Evolutionary conservation across 2,329 filamentous ascomycete species (phyloP).

Genomic region (Colletotrichum filicis): DNA sequence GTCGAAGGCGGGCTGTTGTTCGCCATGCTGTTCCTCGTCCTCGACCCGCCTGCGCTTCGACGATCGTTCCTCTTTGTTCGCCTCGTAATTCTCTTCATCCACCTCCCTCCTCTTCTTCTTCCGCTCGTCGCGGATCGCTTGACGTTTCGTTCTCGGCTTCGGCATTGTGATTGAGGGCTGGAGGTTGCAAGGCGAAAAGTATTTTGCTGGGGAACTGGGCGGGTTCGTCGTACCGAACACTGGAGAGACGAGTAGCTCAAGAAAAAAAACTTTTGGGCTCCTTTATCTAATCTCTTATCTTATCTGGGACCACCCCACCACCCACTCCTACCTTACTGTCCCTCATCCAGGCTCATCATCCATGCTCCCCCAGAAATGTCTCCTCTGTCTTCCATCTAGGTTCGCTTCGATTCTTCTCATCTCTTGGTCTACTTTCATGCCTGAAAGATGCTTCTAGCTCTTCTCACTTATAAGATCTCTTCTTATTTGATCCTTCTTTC

Average conservation of each 20-base stretch:
- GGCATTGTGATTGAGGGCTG: conserved; percentile 47
- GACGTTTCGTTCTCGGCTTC: conserved; percentile 56
- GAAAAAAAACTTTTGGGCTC: conserved; percentile 21
- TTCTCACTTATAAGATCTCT: not conserved
- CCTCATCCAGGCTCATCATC: not conserved
- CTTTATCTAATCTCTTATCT: conserved; percentile 39
- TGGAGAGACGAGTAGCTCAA: not conserved
- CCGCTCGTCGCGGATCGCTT: conserved; percentile 50
- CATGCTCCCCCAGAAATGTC: not conserved
- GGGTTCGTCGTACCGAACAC: not conserved
- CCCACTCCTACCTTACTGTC: not conserved
- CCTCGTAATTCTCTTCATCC: conserved; percentile 34
- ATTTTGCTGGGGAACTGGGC: conserved; percentile 4
- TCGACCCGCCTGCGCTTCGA: conserved; percentile 38
- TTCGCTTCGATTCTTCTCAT: not conserved
- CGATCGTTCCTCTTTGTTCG: conserved; percentile 35
- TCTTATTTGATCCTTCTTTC: not conserved
- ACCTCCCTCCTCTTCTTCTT: conserved; percentile 51
- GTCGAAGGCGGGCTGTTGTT: conserved; percentile 35
- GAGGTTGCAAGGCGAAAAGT: not conserved
- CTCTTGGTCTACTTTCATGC: no score
- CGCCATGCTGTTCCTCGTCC: conserved; percentile 37
- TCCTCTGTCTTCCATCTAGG: not conserved
- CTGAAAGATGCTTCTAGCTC: not conserved
- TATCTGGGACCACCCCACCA: conserved; percentile 23